Evolutionary conservation across 805 yeast species (phyloP).

Genomic region (Wickerhamiella sergipiensis): DNA sequence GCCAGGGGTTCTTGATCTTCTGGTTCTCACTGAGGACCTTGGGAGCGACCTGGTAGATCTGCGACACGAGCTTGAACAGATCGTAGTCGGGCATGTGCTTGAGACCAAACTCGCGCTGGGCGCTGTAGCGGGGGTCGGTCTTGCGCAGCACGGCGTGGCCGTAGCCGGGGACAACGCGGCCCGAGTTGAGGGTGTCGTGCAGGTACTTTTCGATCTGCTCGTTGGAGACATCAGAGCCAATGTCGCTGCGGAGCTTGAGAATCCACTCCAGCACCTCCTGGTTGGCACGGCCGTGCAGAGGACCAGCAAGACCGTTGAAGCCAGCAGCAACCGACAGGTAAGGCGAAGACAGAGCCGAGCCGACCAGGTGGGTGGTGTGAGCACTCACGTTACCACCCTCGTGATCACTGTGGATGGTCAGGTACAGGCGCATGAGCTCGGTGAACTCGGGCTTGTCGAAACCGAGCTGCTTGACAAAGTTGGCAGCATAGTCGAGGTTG

Average conservation of each 20-base stretch:
- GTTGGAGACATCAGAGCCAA: slow-evolving; percentile 57
- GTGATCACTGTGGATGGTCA: slow-evolving; percentile 75
- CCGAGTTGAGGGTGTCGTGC: slow-evolving; percentile 67
- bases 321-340: slow-evolving; percentile 71
- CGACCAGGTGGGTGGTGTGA: slow-evolving; percentile 75
- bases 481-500: slow-evolving; percentile 47
- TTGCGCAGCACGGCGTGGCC: slow-evolving; percentile 82
- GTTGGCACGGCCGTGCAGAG: slow-evolving; percentile 77
- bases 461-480: slow-evolving; percentile 50
- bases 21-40: slow-evolving; percentile 69
- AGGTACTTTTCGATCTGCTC: slow-evolving; percentile 60
- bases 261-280: slow-evolving; percentile 80
- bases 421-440: slow-evolving; percentile 67
- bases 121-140: slow-evolving; percentile 80
- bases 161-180: slow-evolving; percentile 81
- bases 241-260: slow-evolving; percentile 46
- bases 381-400: slow-evolving; percentile 88
- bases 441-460: slow-evolving; percentile 48
- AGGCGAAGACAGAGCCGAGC: slow-evolving; percentile 71
- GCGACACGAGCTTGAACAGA: slow-evolving; percentile 62
- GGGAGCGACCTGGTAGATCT: slow-evolving; percentile 74
- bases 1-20: slow-evolving; percentile 89
- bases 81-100: slow-evolving; percentile 67
- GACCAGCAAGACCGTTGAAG: slow-evolving; percentile 76
- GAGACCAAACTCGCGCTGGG: slow-evolving; percentile 69